These are phyloP conservation scores for Neonectria hederae DNA, from an alignment of 2,329 filamentous ascomycete genomes.

Conservation along the genomic window DNA sequence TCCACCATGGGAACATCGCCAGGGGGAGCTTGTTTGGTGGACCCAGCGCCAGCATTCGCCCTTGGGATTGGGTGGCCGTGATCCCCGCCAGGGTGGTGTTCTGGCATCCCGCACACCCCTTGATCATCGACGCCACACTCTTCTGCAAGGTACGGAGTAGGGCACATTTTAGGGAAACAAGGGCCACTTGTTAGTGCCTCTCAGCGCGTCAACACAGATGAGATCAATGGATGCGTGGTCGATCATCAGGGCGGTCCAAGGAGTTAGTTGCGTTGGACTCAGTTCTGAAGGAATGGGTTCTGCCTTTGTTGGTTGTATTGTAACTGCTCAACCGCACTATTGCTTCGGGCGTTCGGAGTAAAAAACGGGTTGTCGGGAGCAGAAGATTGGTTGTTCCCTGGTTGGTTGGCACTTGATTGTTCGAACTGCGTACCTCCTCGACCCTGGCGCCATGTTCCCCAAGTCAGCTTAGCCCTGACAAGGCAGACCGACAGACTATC, in stretches of 20 bases:
- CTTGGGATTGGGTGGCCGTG: conserved; percentile 23
- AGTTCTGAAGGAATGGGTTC: not conserved
- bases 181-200: not conserved
- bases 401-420: not conserved
- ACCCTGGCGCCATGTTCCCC: not conserved
- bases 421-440: too few relatives aligned
- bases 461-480: not conserved
- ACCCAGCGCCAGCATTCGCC: not conserved
- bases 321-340: not conserved
- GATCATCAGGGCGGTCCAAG: conserved; percentile 5
- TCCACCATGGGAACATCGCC: conserved; percentile 27
- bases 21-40: conserved; percentile 42
- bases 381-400: not conserved
- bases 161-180: not conserved
- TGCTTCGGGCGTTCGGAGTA: not conserved
- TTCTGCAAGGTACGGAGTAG: conserved; percentile 9
- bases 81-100: not conserved
- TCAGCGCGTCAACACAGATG: conserved; percentile 12
- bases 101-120: conserved; percentile 2
- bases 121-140: conserved; percentile 18
- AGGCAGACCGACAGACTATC: not conserved
- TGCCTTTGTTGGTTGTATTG: not conserved
- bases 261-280: not conserved
- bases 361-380: not conserved
- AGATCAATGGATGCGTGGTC: conserved; percentile 16